Evolutionary conservation across 2,329 filamentous ascomycete genomes (phyloP).

Genomic region (Triangularia verruculosa): DNA sequence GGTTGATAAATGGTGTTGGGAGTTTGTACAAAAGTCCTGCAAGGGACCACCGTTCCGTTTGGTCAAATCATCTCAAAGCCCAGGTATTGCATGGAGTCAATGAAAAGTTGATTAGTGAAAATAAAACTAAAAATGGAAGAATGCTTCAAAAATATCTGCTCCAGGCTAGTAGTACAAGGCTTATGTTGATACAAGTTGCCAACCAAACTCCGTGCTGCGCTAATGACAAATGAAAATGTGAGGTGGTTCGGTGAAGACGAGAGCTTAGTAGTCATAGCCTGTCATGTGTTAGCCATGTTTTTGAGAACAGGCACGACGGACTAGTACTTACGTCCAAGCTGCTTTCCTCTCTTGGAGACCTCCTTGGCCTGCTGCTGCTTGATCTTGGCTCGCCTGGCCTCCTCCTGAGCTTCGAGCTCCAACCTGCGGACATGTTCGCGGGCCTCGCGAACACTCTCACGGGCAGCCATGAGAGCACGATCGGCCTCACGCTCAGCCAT

Average conservation of each 20-base stretch:
- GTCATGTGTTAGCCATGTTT: not conserved
- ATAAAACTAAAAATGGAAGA: not conserved
- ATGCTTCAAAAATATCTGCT: not conserved
- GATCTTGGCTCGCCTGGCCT: constrained; percentile 62
- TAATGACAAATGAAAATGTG: not conserved
- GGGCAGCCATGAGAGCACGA: constrained; percentile 56
- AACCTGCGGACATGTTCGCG: constrained; percentile 60
- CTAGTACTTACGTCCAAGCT: constrained; percentile 60
- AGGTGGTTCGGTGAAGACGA: not conserved
- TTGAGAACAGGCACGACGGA: not conserved
- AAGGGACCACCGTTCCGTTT: not conserved
- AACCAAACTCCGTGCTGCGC: not conserved
- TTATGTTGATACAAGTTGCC: not conserved
- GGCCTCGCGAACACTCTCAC: constrained; percentile 57
- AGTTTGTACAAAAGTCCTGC: not conserved
- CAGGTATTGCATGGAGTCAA: not conserved
- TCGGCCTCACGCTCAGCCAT: constrained; percentile 63
- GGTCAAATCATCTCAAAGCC: not conserved
- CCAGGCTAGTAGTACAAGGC: not conserved
- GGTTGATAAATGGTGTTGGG: not conserved
- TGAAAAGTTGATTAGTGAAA: not conserved
- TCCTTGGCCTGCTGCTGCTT: constrained; percentile 65
- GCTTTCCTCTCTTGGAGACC: constrained; percentile 65
- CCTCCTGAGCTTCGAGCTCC: constrained; percentile 64
- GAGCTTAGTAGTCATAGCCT: constrained; percentile 4